Evolutionary conservation across 768 basidiomycete genomes (phyloP), one percentile per base, ranked within the genome.

Genomic region (Hydnum rufescens): DNA sequence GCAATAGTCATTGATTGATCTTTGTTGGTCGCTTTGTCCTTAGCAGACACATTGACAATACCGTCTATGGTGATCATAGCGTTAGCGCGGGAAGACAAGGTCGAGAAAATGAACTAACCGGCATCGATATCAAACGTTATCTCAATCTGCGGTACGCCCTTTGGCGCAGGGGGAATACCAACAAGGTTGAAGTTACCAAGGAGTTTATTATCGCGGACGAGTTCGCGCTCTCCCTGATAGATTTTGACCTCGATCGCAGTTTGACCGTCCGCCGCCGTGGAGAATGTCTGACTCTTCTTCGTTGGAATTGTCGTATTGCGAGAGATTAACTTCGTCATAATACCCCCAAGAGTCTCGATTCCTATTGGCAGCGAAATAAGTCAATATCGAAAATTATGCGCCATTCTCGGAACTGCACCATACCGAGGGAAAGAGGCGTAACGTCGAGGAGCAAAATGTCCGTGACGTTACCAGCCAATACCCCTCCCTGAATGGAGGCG

Each of bases 231-330:
- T 62, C 95, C 95, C 70, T 99, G 95, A 75, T 78, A 99, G 60
- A 99, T 90, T 78, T 97, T 97, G 67, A 99, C 93, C 66, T 97
- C 92, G 58, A 99, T 96, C 32, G 93, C 92, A n/a, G 85, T 93
- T 69, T 99, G 95, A 51, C 95, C 93, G 57, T 99, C 95, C 34
- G 93, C 93, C 36, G 95, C 93, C 16, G 95, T 99, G 3, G 93
- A 97, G 76, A 99, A 97, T 42, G 82, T 84, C 66, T 97, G 93
- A 0, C 88, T 90, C 76, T 99, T 99, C 76, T 99, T 99, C 59
- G 93, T 96, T 3, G 95, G 95, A 68, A 97, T 97, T 54, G 95
- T 97, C 6, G 95, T 99, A 72, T 99, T 99, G 55, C 95, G 83
- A 63, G 74, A 82, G 69, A 99, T 99, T 42, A 99, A 77, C 68